Base-by-base conservation (phyloP, 2,329 filamentous ascomycete genomes). In the Ceratocystis cubensis region DNA sequence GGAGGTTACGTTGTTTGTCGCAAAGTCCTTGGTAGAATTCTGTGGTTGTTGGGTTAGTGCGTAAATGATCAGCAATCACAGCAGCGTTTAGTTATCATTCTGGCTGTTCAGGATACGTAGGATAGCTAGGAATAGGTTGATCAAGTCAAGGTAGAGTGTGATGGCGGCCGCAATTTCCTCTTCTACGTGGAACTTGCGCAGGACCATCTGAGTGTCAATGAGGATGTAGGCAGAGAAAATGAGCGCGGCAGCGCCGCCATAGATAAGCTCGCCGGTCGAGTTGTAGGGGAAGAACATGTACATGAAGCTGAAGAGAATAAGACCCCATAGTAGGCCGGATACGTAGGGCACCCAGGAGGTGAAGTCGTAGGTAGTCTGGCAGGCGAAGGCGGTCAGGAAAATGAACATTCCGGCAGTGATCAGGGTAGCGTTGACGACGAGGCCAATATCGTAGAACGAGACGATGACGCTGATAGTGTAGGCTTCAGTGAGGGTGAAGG, bases 351-450 rank as follows among this genome's bases (percentile, higher is more conserved):
- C 89, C 93, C 94, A 99, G 70, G 85, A 88, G 1, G 93, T 97
- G 75, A 99, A 99, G 80, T 99, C 94, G 75, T 99, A 99, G 76
- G 95, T 96, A 70, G 89, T 89, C 80, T 99, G 94, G 83, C 92
- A 96, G 63, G 94, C 94, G 75, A 99, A 97, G 57, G 92, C 76
- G 1, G 88, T 90, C 64, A 91, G 83, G 73, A 89, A 85, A 72
- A 90, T 79, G 73, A 93, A 92, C 73, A 92, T 89, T 64, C 87
- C 88, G 17, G 86, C 88, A 64, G 94, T 99, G 67, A 99, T 85
- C 70, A 96, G 77, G 44, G 96, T 87, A 17, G 94, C 94, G 76
- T 96, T 88, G 61, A 99, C 82, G 25, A 99, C 94, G 73, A 97
- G 87, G 64, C 81, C 80, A 22, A 86, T 85, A 69, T 93, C 81